Evolutionary conservation across 768 basidiomycete species (phyloP).

Genomic region (Lyophyllum decastes): DNA sequence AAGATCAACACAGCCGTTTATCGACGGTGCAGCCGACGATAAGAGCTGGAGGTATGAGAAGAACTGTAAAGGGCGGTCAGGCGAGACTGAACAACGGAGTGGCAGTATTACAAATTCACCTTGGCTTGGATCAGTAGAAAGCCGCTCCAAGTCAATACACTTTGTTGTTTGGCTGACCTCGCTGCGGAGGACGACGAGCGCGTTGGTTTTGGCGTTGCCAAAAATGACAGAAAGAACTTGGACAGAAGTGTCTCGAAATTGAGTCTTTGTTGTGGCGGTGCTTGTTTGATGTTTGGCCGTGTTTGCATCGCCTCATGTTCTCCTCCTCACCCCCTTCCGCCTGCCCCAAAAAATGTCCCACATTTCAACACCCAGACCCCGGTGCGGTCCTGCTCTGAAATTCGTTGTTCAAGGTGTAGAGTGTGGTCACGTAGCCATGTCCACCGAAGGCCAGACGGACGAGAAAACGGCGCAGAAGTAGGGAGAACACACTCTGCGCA

Average conservation of each 20-base stretch:
- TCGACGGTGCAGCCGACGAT: conserved; percentile 11
- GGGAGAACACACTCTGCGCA: background rate
- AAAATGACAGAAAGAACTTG: conserved; percentile 12
- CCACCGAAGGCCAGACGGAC: background rate
- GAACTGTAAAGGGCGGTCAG: background rate
- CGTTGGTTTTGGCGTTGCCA: background rate
- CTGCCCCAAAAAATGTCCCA: conserved; percentile 2
- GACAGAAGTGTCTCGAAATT: conserved; percentile 13
- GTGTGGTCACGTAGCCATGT: background rate
- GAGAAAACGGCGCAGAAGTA: background rate
- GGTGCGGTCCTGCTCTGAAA: background rate
- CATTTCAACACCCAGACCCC: background rate
- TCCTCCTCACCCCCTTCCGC: conserved; percentile 19
- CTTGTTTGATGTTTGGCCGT: conserved; percentile 19
- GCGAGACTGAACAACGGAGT: background rate
- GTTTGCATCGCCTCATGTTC: conserved; percentile 14
- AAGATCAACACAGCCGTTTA: background rate
- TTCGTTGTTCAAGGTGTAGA: background rate
- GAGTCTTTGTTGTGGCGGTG: conserved; percentile 17
- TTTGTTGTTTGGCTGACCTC: background rate
- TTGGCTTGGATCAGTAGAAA: background rate
- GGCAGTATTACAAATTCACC: background rate
- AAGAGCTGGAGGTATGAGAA: conserved; percentile 2
- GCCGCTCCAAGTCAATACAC: background rate
- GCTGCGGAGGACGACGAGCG: conserved; percentile 6